phyloP scores from a whole-genome alignment of 768 basidiomycete genomes.

The Lanmaoa pseudosensibilis region DNA sequence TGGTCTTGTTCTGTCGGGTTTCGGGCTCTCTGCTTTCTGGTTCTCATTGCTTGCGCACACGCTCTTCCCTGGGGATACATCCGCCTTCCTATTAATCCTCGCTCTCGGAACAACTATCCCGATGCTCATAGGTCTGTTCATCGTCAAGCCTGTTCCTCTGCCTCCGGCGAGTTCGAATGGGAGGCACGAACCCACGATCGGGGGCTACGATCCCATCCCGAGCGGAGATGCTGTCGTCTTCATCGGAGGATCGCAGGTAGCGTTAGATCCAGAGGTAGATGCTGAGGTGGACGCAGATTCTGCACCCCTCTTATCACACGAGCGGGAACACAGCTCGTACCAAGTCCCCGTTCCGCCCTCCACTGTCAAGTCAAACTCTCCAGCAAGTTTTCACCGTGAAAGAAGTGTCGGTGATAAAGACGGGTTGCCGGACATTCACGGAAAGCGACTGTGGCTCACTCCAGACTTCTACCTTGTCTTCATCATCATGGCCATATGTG shows the following conservation, averaged over 20 bases:
- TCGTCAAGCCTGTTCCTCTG: slow-evolving; percentile 69
- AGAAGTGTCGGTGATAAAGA: slow-evolving; percentile 19
- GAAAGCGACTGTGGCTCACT: slow-evolving; percentile 48
- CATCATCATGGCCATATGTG: slow-evolving; percentile 54
- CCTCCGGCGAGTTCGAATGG: slow-evolving; percentile 33
- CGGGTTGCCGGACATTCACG: slow-evolving; percentile 50
- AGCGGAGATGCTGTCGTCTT: slow-evolving; percentile 23
- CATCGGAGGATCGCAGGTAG: slow-evolving; percentile 19
- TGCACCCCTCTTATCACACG: slow-evolving; percentile 25
- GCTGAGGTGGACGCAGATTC: slow-evolving; percentile 17
- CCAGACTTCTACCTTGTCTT: slow-evolving; percentile 68
- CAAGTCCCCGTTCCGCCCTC: slow-evolving; percentile 20
- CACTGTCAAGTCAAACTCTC: slow-evolving; percentile 25
- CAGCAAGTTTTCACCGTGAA: slow-evolving; percentile 3
- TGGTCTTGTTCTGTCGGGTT: slow-evolving; percentile 80
- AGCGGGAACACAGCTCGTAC: slow-evolving; percentile 19
- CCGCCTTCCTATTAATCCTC: slow-evolving; percentile 72
- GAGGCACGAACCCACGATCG: background rate
- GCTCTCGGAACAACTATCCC: slow-evolving; percentile 76
- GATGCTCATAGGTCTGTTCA: slow-evolving; percentile 75
- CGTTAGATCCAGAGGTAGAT: slow-evolving; percentile 15
- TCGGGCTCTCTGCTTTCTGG: slow-evolving; percentile 88
- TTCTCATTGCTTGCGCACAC: slow-evolving; percentile 77
- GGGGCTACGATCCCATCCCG: slow-evolving; percentile 21
- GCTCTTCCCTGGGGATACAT: slow-evolving; percentile 75